A percentile compares a stretch with the other conserved stretches of the same genome.
Evolutionary conservation across 441 rosid genomes (phyloP).

Genomic region (Euphorbia celastroides): DNA sequence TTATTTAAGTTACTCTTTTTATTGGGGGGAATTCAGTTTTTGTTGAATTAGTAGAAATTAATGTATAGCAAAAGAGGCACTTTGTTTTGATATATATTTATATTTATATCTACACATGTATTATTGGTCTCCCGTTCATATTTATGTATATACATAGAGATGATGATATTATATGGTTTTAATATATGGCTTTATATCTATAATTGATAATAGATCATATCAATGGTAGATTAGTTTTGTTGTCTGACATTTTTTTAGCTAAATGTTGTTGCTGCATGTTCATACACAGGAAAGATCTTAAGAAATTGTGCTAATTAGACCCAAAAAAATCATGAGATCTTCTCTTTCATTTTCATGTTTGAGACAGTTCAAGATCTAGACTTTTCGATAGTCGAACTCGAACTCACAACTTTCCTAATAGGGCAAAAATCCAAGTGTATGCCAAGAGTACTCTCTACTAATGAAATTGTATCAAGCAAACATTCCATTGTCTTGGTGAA

Average conservation of each 20-base stretch:
- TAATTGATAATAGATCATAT: neutral
- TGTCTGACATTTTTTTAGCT: too few relatives aligned
- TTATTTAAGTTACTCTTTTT: neutral
- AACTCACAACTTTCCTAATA: neutral
- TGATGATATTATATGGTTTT: slow-evolving; percentile 21
- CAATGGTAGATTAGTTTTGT: neutral
- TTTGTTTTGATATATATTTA: slow-evolving; percentile 23
- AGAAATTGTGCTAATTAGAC: neutral
- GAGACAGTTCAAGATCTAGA: neutral
- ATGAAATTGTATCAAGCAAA: too few relatives aligned
- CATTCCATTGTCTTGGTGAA: too few relatives aligned
- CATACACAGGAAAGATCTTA: neutral
- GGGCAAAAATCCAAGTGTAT: neutral
- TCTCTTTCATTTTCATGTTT: neutral
- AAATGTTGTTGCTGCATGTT: too few relatives aligned
- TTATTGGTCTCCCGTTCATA: slow-evolving; percentile 13
- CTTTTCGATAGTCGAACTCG: neutral
- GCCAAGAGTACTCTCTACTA: too few relatives aligned
- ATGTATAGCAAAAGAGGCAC: slow-evolving; percentile 47
- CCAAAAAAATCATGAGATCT: neutral
- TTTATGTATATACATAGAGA: slow-evolving; percentile 10
- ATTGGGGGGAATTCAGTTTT: too few relatives aligned
- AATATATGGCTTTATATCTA: neutral
- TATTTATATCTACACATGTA: slow-evolving; percentile 16
- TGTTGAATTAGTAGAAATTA: slow-evolving; percentile 25